Conservation (phyloP, 2,329 filamentous ascomycete species). For the Blastomyces emzantsi region DNA sequence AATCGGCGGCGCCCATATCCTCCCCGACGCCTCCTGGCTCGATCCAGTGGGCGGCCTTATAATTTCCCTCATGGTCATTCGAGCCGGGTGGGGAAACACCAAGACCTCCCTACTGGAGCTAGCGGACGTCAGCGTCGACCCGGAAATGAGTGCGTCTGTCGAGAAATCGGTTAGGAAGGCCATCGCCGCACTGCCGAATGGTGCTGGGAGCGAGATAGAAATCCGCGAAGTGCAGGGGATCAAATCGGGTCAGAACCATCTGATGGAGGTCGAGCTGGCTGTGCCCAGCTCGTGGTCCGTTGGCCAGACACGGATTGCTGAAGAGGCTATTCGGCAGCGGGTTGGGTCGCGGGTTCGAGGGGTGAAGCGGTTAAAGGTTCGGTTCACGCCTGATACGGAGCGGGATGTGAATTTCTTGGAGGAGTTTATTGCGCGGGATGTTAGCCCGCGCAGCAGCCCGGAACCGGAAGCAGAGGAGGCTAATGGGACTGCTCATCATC, state of each 20-base stretch:
- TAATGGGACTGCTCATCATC: conserved; percentile 23
- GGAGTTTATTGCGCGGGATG: conserved; percentile 64
- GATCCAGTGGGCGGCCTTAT: conserved; percentile 88
- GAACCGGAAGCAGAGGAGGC: conserved; percentile 54
- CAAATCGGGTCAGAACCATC: conserved; percentile 94
- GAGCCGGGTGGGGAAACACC: conserved; percentile 81
- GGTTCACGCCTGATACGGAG: conserved; percentile 66
- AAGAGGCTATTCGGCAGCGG: conserved; percentile 61
- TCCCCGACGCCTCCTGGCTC: conserved; percentile 80
- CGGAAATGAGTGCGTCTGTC: conserved; percentile 68
- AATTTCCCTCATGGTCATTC: conserved; percentile 88
- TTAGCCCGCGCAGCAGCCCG: conserved; percentile 49
- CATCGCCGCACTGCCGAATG: conserved; percentile 46
- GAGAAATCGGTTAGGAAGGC: conserved; percentile 55
- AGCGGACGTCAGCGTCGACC: conserved; percentile 81
- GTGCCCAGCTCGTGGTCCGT: conserved; percentile 72
- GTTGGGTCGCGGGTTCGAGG: conserved; percentile 73
- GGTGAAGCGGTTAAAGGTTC: conserved; percentile 70
- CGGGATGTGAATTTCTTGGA: conserved; percentile 55
- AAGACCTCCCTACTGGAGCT: conserved; percentile 73
- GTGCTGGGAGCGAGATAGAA: conserved; percentile 53
- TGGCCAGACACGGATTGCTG: conserved; percentile 57
- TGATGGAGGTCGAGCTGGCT: conserved; percentile 80
- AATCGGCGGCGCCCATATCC: conserved; percentile 79
- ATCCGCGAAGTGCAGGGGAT: conserved; percentile 75